Evolutionary conservation across 768 basidiomycete species (phyloP), one percentile per base, ranked within the genome.

Genomic region (Russula virescens): DNA sequence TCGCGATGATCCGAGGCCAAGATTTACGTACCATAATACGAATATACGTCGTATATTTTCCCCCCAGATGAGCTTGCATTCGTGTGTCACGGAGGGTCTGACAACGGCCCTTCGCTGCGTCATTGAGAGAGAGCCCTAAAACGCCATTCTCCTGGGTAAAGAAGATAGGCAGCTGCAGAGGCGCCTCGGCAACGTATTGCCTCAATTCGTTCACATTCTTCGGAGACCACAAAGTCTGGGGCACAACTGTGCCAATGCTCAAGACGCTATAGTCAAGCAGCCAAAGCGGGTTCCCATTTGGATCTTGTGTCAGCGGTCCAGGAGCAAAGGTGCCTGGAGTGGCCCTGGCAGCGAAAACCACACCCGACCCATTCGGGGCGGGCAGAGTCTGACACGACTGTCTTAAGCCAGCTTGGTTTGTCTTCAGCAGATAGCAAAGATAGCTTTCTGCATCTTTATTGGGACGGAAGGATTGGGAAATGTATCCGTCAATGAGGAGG

Each of bases 151-250:
- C 16, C 19, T 56, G 64, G 31, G 25, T 5, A 19, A 65, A 65
- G 61, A 63, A 65, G 21, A 65, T 63, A 3, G 64, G 64, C 55
- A 62, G n/a, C 23, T 65, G 5, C 8, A 65, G 28, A 14, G 19
- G 11, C 23, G 64, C 64, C 2, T 50, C 57, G 26, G 23, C 18
- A n/a, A 65, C 64, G 45, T 65, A 28, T 52, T 48, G 50, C n/a
- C 9, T 58, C 2, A 35, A 23, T 35, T 65, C 64, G 26, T 34
- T 52, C 16, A 21, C 55, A 5, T 62, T 47, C 14, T 47, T 50
- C 14, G 64, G 64, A 2, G 45, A 26, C 64, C 64, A 64, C 23
- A 52, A 42, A 31, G 7, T 13, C 52, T 63, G 62, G 2, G 62
- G 62, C 13, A 63, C 52, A n/a, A 63, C 62, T 21, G 62, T 63